Base-by-base conservation (phyloP, 2,329 filamentous ascomycete genomes). In the Shiraia bambusicola region DNA sequence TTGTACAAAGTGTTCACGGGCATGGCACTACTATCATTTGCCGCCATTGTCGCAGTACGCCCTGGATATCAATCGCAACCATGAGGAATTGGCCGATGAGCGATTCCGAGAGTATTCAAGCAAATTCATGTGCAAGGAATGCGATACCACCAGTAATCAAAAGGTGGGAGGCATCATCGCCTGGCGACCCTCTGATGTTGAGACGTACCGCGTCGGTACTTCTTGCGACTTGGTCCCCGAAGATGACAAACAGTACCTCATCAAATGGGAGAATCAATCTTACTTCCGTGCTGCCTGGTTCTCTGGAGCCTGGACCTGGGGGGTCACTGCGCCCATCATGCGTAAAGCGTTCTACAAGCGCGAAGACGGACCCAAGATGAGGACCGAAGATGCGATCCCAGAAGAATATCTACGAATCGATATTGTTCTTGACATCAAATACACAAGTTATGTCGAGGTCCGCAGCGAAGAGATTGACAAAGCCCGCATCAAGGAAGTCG, bases 261-360 rank as follows among this genome's bases (percentile, higher is more conserved):
- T 98, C 56, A 95, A 93, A 63, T 97, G 91, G 88, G 82, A 86
- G 31, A 75, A 76, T 0, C 77, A 81, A 41, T 95, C 92, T 0
- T 94, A 96, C 59, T 86, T 84, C 49, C 84, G 88, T 51, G 88
- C 87, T 38, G 77, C 76, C 6, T 98, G 94, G 93, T 87, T 89
- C 77, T 82, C 89, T 8, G 93, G 92, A 10, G 78, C 86, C 12
- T 98, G 93, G 93, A 79, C 95, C 1, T 92, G 81, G 75, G 89
- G 90, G 5, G 76, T 86, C 8, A 79, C 81, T 12, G 71, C 78
- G 10, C 57, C 69, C 3, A 43, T 66, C 0, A 94, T 87, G 83
- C 82, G 89, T 12, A 81, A 76, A 8, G 76, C 88, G 0, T 98
- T 97, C 65, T 74, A 79, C 41, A 93, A 86, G 64, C 83, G 83